A percentile compares a stretch with the other conserved stretches of the same genome.
Conservation (phyloP, 1,284 basidiomycete genomes). For the Cutaneotrichosporon dermatis region DNA sequence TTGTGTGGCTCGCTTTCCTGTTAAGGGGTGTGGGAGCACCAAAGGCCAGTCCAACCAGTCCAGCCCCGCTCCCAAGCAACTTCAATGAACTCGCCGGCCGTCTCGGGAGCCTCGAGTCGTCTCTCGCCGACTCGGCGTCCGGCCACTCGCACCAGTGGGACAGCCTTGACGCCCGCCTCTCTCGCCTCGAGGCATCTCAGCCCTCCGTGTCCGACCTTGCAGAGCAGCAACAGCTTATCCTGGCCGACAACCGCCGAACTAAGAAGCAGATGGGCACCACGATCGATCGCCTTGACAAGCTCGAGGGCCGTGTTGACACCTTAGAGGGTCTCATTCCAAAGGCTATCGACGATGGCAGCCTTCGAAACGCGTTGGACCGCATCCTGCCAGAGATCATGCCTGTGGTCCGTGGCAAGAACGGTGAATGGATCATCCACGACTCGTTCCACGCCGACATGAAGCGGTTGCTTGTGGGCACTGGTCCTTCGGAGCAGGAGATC, state of each 20-base stretch:
- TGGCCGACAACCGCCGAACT: background rate
- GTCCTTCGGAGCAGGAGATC: conserved; percentile 29
- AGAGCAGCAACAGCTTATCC: background rate
- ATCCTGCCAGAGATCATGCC: conserved; percentile 49
- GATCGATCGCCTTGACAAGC: background rate
- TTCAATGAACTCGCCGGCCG: conserved; percentile 9
- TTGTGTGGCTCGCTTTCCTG: too few species aligned
- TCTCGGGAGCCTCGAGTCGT: conserved; percentile 4
- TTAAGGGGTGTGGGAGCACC: too few species aligned
- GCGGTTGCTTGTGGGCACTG: conserved; percentile 36
- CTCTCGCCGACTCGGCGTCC: background rate
- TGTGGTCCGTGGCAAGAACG: conserved; percentile 41
- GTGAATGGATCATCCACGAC: conserved; percentile 49
- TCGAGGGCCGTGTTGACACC: background rate
- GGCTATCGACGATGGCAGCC: conserved; percentile 37
- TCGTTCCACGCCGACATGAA: conserved; percentile 51
- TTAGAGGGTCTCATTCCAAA: conserved; percentile 56
- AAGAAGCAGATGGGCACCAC: background rate
- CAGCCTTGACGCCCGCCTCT: background rate
- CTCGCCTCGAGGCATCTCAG: background rate
- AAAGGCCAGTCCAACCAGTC: too few species aligned
- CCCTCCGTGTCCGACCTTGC: background rate
- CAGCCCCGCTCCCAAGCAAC: background rate
- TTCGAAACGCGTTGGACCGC: conserved; percentile 44
- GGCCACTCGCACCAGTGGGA: background rate